Evolutionary conservation across 176 grass and related monocot species (phyloP), one percentile per base, ranked within the genome.

Genomic region (Juncus inflexus): DNA sequence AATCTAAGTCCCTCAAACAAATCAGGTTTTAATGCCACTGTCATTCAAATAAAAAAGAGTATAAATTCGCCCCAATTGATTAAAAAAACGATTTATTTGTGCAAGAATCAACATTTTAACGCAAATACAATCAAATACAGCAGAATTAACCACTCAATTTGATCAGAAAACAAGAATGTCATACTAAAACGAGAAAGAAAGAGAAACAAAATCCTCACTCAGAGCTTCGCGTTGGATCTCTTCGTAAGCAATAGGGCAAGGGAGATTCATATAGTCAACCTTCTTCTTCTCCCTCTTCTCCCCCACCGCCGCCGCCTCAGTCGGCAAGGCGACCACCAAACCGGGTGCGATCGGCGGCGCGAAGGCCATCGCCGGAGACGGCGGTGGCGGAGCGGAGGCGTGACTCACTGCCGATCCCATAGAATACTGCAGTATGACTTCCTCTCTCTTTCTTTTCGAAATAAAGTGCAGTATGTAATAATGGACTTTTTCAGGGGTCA

Each of bases 181-280:
- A 53, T 15, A 3, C 3, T 15, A 3, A n/a, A 51, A 19, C 5
- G 12, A 55, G 7, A 2, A 38, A 14, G 7, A 37, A 15, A 74
- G 2, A 2, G 57, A 35, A 15, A 37, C 4, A 5, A 49, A 52
- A 9, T 43, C 53, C 86, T 87, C 80, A 95, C 90, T 74, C 10
- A 56, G 50, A 64, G 81, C 81, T 74, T 95, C 86, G 72, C 71
- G 66, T 49, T 84, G 86, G 69, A 90, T 61, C 43, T 80, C 78
- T 50, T 80, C 78, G 61, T 83, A 95, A 14, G 78, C 61, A 49
- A 90, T 2, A 28, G 91, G 87, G 62, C 84, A 83, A 58, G 68
- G 76, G 68, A 96, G 87, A 78, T 90, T 87, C 65, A 85, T 52
- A 70, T 84, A 87, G 61, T 87, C 84, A 54, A 90, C 91, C 84